Base-by-base conservation (phyloP, 2,329 filamentous ascomycete species). In the Mycosphaerella sp. region DNA sequence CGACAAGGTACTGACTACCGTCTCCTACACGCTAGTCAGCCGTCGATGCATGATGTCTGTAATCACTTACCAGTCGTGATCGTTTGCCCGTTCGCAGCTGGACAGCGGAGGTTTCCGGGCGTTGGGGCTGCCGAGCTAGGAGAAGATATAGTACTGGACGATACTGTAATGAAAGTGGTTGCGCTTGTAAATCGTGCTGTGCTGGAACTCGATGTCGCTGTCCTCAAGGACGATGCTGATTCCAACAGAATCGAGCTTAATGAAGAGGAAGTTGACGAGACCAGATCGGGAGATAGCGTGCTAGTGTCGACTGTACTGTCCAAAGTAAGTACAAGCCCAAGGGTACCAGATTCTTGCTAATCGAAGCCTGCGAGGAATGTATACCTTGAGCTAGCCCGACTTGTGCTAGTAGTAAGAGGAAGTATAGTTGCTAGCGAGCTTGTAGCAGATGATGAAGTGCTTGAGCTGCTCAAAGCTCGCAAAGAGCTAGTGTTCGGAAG, bases 1-100 rank as follows among this genome's bases (percentile, higher is more conserved):
- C 44, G 4, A 53, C 41, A 14, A 53, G 21, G 43, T 47, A 47
- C 17, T 47, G 50, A 29, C 43, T 42, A 11, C 50, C 50, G 31
- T 47, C 50, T 14, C 32, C 48, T 45, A 32, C 9, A 32, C 7
- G 34, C 44, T 9, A 51, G 48, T 38, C 17, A 41, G 9, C 41
- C 11, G 43, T 14, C 23, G 4, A 11, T n/a, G 7, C 34, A 9
- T 14, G 29, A 10, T 23, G 9, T 38, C 23, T 38, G 39, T n/a
- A 8, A 44, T 42, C n/a, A 42, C 48, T 23, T 51, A 51, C 48
- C 23, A 38, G 41, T 32, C 4, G 48, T 40, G 6, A 45, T 38
- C 2, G 42, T 14, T 14, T 51, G 48, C 11, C 42, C 42, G 40
- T 51, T 42, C 21, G 48, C 17, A 38, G 41, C 17, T 17, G 48